Base-by-base conservation (phyloP, 768 basidiomycete species). In the Agrocybe praecox region DNA sequence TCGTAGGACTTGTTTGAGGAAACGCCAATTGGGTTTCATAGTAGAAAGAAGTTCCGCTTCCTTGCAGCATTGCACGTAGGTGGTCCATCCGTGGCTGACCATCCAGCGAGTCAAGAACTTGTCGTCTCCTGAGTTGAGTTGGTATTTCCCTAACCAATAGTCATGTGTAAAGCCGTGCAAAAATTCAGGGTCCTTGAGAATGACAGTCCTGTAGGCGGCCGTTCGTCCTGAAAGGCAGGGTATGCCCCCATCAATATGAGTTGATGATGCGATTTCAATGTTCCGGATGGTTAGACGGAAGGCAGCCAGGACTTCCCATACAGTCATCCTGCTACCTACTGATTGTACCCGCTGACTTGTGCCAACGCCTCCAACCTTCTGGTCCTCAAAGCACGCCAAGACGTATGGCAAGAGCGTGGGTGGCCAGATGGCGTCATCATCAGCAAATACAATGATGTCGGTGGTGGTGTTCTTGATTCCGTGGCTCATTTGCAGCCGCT, bases 21-120 rank as follows among this genome's bases (percentile, higher is more conserved):
- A 96, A 51, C 92, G 81, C 94, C 94, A 96, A 74, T 96, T 92
- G 23, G 93, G 93, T 73, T 96, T 96, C 94, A 96, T 98, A 50
- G 94, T 96, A 69, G 87, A 90, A 58, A 94, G 75, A 14, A 96
- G 76, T 73, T 96, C 94, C 14, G 87, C 89, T 73, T 92, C 90
- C 69, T 83, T 85, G 77, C 90, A 94, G 69, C 83, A 85, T 69
- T 94, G 92, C 29, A 96, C 91, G 69, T 93, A 95, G n/a, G 93
- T 96, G 70, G 81, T 89, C 94, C 95, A 96, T 15, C 94, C 93
- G 65, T 96, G 94, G 67, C 86, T 88, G 57, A 96, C 94, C 92
- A 96, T 94, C 94, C 95, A 96, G 45, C 94, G 79, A 17, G 95
- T 98, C 68, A 96, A 76, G 75, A 94, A 96, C 73, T 96, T 94